A percentile compares a stretch with the other conserved stretches of the same genome.
Evolutionary conservation across 176 grass and related monocot species (phyloP).

Genomic region (Miscanthus lutarioriparius): DNA sequence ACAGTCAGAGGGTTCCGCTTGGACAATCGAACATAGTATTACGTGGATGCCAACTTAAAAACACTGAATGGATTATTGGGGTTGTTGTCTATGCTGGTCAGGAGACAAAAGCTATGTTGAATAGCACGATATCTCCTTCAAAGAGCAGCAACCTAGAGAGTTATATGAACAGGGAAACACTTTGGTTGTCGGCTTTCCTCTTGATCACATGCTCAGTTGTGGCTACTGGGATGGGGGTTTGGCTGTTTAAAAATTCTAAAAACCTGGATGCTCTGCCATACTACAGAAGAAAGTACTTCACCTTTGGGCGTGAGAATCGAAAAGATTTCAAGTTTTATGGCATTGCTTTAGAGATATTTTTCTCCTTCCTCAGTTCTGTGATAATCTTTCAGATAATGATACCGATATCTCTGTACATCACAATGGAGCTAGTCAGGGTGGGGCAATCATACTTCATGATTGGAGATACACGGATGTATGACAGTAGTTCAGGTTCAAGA

Average conservation of each 20-base stretch:
- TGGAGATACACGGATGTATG: slow-evolving; percentile 91
- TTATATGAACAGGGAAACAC: slow-evolving; percentile 99
- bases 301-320: slow-evolving; percentile 68
- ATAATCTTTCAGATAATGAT: slow-evolving; percentile 99
- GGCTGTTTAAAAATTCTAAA: slow-evolving; percentile 77
- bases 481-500: slow-evolving; percentile 85
- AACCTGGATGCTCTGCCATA: slow-evolving; percentile 87
- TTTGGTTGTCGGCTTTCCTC: slow-evolving; percentile 98
- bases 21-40: slow-evolving; percentile 97
- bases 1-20: slow-evolving; percentile 75
- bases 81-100: slow-evolving; percentile 98
- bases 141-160: slow-evolving; percentile 97
- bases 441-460: slow-evolving; percentile 99
- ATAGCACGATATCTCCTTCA: slow-evolving; percentile 94
- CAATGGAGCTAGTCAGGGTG: slow-evolving; percentile 83
- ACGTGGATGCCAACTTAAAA: slow-evolving; percentile 97
- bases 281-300: slow-evolving; percentile 93
- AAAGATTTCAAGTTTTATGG: slow-evolving; percentile 96
- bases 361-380: slow-evolving; percentile 99
- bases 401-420: slow-evolving; percentile 98
- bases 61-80: slow-evolving; percentile 90
- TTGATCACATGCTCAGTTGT: slow-evolving; percentile 94
- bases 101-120: slow-evolving; percentile 99
- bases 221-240: slow-evolving; percentile 95
- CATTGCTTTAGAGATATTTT: slow-evolving; percentile 91